These are phyloP conservation scores for Amanita fuliginea DNA, from an alignment of 768 basidiomycete species.

Conservation along the genomic window DNA sequence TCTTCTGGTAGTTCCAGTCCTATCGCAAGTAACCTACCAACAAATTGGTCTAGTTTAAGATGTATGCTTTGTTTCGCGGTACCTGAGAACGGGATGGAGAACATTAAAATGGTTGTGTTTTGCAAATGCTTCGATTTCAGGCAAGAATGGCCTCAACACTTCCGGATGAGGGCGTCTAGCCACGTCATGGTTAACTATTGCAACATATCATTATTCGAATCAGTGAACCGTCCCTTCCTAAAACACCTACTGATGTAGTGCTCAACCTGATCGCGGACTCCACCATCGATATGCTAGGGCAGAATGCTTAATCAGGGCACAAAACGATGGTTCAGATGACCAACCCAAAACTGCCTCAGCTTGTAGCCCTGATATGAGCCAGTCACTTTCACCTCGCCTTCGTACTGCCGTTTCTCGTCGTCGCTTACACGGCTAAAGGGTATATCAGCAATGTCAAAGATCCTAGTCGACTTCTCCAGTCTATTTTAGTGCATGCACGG, in stretches of 20 bases:
- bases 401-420: constrained; percentile 32
- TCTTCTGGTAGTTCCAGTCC: constrained; percentile 48
- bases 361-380: constrained; percentile 50
- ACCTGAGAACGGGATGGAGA: constrained; percentile 37
- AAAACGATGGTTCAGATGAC: constrained; percentile 1
- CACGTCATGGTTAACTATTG: constrained; percentile 39
- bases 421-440: constrained; percentile 29
- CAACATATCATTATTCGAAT: not conserved
- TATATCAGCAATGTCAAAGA: constrained; percentile 38
- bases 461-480: constrained; percentile 27
- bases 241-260: constrained; percentile 26
- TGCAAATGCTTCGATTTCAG: constrained; percentile 40
- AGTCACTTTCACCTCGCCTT: constrained; percentile 23
- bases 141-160: constrained; percentile 36
- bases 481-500: not conserved
- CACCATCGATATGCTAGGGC: constrained; percentile 45
- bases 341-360: constrained; percentile 41
- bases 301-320: not conserved
- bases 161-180: constrained; percentile 37
- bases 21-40: constrained; percentile 32
- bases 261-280: constrained; percentile 54
- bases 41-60: not conserved
- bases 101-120: constrained; percentile 41
- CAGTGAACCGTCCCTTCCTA: too few species aligned
- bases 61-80: not conserved